Conservation (phyloP, 2,329 filamentous ascomycete species). For the Cordyceps fumosorosea region DNA sequence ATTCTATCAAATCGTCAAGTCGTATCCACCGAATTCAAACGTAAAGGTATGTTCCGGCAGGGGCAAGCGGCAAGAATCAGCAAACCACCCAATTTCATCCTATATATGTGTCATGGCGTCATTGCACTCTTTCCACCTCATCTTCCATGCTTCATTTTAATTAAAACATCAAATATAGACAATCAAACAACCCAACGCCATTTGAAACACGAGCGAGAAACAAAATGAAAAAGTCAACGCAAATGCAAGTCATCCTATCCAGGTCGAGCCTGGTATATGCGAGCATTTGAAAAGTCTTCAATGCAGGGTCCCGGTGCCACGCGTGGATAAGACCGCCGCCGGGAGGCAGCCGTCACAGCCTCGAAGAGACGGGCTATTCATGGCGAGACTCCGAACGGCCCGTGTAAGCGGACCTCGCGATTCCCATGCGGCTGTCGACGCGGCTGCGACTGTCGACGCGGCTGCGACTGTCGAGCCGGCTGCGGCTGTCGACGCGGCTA, state of each 20-base stretch:
- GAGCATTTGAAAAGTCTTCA: background rate
- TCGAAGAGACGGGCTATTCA: background rate
- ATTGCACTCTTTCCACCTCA: background rate
- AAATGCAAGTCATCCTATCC: background rate
- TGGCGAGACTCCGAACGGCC: constrained; percentile 17
- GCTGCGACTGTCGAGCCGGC: constrained; percentile 7
- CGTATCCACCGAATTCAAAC: constrained; percentile 4
- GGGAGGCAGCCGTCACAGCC: background rate
- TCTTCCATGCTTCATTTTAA: background rate
- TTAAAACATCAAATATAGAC: constrained; percentile 1
- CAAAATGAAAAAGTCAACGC: background rate
- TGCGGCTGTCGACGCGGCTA: constrained; percentile 3
- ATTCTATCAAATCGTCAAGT: constrained; percentile 9
- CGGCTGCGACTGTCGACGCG: background rate
- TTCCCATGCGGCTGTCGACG: background rate
- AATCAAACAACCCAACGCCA: background rate
- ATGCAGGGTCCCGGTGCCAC: background rate
- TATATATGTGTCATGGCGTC: background rate
- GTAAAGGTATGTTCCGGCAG: constrained; percentile 3
- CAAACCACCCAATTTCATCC: background rate
- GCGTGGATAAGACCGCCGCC: no score
- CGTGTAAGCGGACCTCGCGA: constrained; percentile 26
- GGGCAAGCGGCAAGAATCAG: background rate
- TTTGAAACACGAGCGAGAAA: background rate
- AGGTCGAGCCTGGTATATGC: background rate